Conservation (phyloP, 768 basidiomycete species). For the Pisolithus microcarpus region DNA sequence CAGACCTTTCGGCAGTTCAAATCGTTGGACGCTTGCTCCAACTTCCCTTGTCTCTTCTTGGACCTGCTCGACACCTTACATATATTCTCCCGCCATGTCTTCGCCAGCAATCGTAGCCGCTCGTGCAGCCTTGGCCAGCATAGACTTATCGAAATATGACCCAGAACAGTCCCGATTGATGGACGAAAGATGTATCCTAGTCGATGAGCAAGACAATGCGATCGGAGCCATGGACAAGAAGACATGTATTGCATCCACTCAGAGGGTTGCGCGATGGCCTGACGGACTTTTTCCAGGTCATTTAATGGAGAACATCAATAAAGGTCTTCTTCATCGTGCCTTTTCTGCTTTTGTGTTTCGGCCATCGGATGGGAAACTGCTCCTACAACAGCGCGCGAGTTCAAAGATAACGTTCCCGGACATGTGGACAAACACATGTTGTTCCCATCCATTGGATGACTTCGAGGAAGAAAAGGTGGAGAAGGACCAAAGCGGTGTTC, state of each 20-base stretch:
- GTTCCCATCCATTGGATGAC: conserved; percentile 93
- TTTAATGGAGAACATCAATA: conserved; percentile 93
- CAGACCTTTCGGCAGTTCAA: neutral
- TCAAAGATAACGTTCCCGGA: conserved; percentile 99
- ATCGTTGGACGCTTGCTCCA: neutral
- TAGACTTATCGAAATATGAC: conserved; percentile 83
- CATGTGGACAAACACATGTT: conserved; percentile 99
- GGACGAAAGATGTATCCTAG: conserved; percentile 92
- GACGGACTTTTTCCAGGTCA: conserved; percentile 53
- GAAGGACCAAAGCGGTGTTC: conserved; percentile 72
- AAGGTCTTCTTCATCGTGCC: conserved; percentile 91
- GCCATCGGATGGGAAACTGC: conserved; percentile 85
- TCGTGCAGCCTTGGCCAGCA: conserved; percentile 54
- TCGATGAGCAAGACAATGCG: conserved; percentile 78
- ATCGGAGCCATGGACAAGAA: conserved; percentile 93
- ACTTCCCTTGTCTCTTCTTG: neutral
- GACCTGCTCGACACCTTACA: neutral
- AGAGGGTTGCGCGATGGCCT: conserved; percentile 1
- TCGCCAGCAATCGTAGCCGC: conserved; percentile 61
- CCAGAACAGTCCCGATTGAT: conserved; percentile 89
- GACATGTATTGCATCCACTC: conserved; percentile 53
- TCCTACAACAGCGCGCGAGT: conserved; percentile 91
- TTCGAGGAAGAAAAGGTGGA: conserved; percentile 79
- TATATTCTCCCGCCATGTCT: conserved; percentile 32
- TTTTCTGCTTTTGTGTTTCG: conserved; percentile 98